Conservation (phyloP, 441 rosid genomes). For the Croton laevigatus region DNA sequence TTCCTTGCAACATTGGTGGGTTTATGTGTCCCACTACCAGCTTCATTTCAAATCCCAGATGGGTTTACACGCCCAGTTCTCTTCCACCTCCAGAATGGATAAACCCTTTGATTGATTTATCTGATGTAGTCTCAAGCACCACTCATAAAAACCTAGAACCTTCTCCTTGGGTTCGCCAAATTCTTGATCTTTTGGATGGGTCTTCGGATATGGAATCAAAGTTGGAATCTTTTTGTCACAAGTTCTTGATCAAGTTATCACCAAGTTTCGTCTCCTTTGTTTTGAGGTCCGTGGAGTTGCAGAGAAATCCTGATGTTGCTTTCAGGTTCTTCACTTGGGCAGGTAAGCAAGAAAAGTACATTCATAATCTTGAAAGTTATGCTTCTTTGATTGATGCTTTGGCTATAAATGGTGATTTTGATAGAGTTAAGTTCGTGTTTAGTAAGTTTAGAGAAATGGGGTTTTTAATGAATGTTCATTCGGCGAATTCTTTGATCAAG, state of each 20-base stretch:
- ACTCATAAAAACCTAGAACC: constrained; percentile 34
- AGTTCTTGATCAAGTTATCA: constrained; percentile 60
- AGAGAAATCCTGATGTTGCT: constrained; percentile 41
- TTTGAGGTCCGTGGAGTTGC: constrained; percentile 44
- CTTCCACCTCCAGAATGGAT: constrained; percentile 85
- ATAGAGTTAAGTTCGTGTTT: constrained; percentile 41
- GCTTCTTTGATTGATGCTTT: constrained; percentile 60
- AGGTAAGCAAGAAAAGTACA: constrained; percentile 60
- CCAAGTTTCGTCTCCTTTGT: constrained; percentile 60
- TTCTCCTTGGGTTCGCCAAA: constrained; percentile 74
- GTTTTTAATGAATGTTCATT: constrained; percentile 40
- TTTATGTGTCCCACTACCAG: constrained; percentile 15
- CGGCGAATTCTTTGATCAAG: constrained; percentile 51
- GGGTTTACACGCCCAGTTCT: constrained; percentile 34
- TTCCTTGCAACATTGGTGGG: constrained; percentile 24
- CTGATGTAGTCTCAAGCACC: constrained; percentile 47
- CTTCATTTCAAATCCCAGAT: constrained; percentile 31
- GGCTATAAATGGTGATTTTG: constrained; percentile 42
- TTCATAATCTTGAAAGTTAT: constrained; percentile 62
- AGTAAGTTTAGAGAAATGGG: constrained; percentile 35
- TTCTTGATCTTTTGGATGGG: constrained; percentile 56
- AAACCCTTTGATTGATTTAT: constrained; percentile 67
- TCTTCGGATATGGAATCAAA: constrained; percentile 62
- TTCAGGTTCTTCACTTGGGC: constrained; percentile 76
- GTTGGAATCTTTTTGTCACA: constrained; percentile 46